Base-by-base conservation (phyloP, 257 asterid species). In the Leptodermis oblonga region DNA sequence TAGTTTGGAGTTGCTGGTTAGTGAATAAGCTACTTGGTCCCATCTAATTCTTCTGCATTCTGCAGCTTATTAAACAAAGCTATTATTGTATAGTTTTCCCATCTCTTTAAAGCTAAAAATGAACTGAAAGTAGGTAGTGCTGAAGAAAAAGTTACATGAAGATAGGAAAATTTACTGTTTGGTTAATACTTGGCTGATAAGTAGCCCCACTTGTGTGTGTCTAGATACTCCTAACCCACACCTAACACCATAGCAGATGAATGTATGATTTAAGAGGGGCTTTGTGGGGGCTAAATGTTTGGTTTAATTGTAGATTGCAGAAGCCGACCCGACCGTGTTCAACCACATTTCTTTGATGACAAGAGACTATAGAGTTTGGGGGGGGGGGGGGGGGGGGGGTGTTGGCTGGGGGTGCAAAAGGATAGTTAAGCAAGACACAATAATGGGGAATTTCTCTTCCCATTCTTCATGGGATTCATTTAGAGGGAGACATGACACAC, bases 401-500 rank as follows among this genome's bases (percentile, higher is more conserved):
- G 34, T n/a, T n/a, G n/a, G n/a, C n/a, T n/a, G 68, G 43, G 20
- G 62, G 73, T 66, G 41, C 62, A 75, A 75, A 80, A 58, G 69
- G 75, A 76, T 66, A 62, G 82, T 76, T 78, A 65, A 74, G 66
- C 54, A 71, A 71, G 71, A 77, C 82, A 78, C 74, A 78, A 80
- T 80, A 69, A 78, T 82, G 79, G 68, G 68, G 78, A n/a, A n/a
- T 55, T 66, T 75, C 72, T 60, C 71, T 79, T 73, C 70, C 49
- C 58, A 65, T 77, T 80, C 77, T 76, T 78, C 74, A 74, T 73
- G 78, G 77, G 76, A 65, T 65, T 70, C 78, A 68, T 73, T 71
- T 43, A 56, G 62, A 61, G 74, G 79, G 82, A 73, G 83, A 70
- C 85, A 79, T 75, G 77, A 73, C 82, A 81, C 73, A 67, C 74